A percentile compares a stretch with the other conserved stretches of the same genome.
Conservation (phyloP, 1,139 yeast genomes). For the Taphrina confusa region DNA sequence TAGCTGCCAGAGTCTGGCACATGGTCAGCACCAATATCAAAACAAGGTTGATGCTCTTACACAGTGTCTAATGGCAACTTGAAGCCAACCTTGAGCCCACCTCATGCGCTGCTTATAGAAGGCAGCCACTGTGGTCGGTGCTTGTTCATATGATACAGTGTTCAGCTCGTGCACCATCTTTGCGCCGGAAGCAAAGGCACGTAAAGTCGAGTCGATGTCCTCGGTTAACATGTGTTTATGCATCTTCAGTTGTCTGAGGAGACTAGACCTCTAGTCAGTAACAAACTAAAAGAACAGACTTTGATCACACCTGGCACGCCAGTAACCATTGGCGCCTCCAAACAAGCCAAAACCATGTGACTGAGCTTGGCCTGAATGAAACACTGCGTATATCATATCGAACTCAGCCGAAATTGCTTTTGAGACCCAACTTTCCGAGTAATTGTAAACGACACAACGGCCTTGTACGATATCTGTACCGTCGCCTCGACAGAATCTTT, state of each 20-base stretch:
- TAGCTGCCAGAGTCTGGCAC: background rate
- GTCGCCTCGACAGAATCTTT: constrained; percentile 6
- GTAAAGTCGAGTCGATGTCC: constrained; percentile 7
- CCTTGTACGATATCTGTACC: constrained; percentile 12
- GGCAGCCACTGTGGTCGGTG: constrained; percentile 2
- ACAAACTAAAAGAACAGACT: background rate
- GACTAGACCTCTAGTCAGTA: background rate
- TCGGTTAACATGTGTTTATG: constrained; percentile 9
- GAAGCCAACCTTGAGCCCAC: constrained; percentile 14
- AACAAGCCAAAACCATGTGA: constrained; percentile 8
- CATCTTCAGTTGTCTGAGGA: constrained; percentile 7
- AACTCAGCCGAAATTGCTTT: constrained; percentile 8
- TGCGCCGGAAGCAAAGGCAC: constrained; percentile 11
- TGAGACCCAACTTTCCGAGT: constrained; percentile 12
- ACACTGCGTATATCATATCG: constrained; percentile 11
- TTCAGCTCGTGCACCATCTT: constrained; percentile 15
- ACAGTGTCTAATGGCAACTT: constrained; percentile 7
- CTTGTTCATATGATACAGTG: constrained; percentile 11
- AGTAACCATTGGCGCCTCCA: constrained; percentile 14
- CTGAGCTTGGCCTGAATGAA: constrained; percentile 5
- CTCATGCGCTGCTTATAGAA: constrained; percentile 10
- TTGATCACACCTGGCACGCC: constrained; percentile 11
- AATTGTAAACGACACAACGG: constrained; percentile 6
- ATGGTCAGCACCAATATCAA: background rate
- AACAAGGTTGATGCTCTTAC: background rate